Evolutionary conservation across 2,329 filamentous ascomycete genomes (phyloP), one percentile per base, ranked within the genome.

Genomic region (Hyphodiscus sp.): DNA sequence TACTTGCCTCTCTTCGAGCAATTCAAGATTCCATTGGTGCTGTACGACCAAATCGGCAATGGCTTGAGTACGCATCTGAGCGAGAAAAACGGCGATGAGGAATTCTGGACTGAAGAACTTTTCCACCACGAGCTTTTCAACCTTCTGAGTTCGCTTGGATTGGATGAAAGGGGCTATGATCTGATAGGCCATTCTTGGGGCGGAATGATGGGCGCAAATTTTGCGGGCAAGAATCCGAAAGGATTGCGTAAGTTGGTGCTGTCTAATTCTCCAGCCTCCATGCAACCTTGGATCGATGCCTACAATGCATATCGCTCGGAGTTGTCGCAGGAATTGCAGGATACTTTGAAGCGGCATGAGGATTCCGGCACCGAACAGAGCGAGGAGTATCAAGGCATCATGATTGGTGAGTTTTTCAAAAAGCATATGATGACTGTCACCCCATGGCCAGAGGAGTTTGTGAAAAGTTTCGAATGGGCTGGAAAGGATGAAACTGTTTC

Each of bases 31-130:
- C 75, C 78, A 0, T 63, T 80, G 1, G 63, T 81, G 33, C 72
- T 79, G 61, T 81, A 81, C 63, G 78, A 81, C 59, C 78, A 81
- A 53, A 69, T 81, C 48, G 78, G 78, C 20, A 74, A 71, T 57
- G 78, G 76, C 2, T 59, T 60, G 5, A 76, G 72, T 1, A 80
- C 77, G 0, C 76, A 73, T 51, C 67, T 80, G 8, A 70, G 61
- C 0, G 72, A 77, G 20, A 76, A 73, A 54, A 64, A 64, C 8
- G 71, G 73, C 19, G 73, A 78, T 48, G 49, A 52, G 3, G 52
- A 53, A 0, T 79, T 81, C 65, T 81, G 76, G 76, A 69, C 67
- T 0, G 57, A 71, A 0, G 65, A 73, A 2, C 68, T 81, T 1
- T 81, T 79, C 66, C 66, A 71, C 29, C 63, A 61, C 15, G 76